Evolutionary conservation across 148 eudicot genomes (phyloP), one percentile per base, ranked within the genome.

Genomic region (Pharnaceum exiguum): DNA sequence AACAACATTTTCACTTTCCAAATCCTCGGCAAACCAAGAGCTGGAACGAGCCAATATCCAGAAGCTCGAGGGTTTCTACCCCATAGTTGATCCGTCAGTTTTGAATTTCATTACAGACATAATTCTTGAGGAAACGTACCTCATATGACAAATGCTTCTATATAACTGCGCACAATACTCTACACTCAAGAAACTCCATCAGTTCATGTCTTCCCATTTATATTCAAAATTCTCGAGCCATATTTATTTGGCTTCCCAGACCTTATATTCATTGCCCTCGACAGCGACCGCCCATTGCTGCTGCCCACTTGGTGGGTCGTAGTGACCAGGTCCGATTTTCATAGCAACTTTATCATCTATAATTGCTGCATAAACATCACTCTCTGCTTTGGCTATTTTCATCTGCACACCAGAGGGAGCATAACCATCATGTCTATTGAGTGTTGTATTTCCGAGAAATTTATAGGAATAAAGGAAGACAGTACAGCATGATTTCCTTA

Each of bases 321-420:
- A 93, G 30, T 83, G 64, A 28, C 96, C 98, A 10, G 96, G 98
- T 40, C 98, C 96, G 5, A 93, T 93, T 78, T 93, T 93, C 95
- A 93, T 72, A 17, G 89, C 86, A 66, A 93, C 77, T 68, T 88
- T 93, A 17, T 85, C 79, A 64, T 85, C 95, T 33, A 88, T 63
- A n/a, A 71, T 40, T 18, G 98, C 98, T 51, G 86, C 98, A 51
- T 93, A 93, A 23, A 88, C 95, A 75, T 93, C 96, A 46, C 83
- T 83, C 30, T 89, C 95, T 43, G 96, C 85, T 72, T 94, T 89
- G 5, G 65, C 40, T 52, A 94, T 89, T 52, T 81, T 47, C 4
- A 94, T 74, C 99, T 94, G 72, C 51, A 57, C n/a, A n/a, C n/a
- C n/a, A n/a, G n/a, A n/a, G n/a, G n/a, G n/a, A n/a, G n/a, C n/a